Evolutionary conservation across 306 rosid species (phyloP), one percentile per base, ranked within the genome.

Genomic region (Echinosophora koreensis): DNA sequence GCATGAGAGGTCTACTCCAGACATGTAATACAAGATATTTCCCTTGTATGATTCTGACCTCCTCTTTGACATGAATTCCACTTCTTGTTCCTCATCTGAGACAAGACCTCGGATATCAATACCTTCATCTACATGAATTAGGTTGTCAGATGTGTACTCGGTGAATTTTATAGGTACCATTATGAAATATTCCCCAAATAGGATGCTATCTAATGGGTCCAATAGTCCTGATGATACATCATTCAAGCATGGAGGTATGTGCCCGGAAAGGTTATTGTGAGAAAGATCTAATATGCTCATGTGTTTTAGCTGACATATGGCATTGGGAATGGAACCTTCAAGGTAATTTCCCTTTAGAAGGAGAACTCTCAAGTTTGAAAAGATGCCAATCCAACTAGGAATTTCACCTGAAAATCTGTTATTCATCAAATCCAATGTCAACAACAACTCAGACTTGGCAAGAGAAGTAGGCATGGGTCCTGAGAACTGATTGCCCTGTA

Each of bases 1-100:
- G 15, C 54, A 7, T 27, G 80, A 81, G 39, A 74, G 50, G 65
- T 74, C 80, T 8, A 74, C 27, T n/a, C 80, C 84, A 15, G 74
- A 69, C 79, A 64, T 80, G 61, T 11, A 47, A 8, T 74, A 22
- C 50, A 80, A 60, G 12, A 74, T 73, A 14, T 28, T 49, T 46
- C 65, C 76, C 17, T 58, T 32, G 59, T 56, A 74, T 6, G 61
- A 65, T 7, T 66, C 64, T 6, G 41, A 35, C 32, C 77, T 74
- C 5, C 49, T 17, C 42, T 80, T 80, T 13, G 28, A 54, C 66
- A 74, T 66, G 65, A 80, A 80, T 5, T 55, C 69, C 5, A 80
- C 68, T 42, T 35, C 61, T 55, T 51, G 41, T 34, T 78, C 69
- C 46, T 37, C 51, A 3, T 44, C 51, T 2, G 76, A 14, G 3